phyloP scores from a whole-genome alignment of 495 filamentous ascomycete genomes.

The Penicillium arizonense region DNA sequence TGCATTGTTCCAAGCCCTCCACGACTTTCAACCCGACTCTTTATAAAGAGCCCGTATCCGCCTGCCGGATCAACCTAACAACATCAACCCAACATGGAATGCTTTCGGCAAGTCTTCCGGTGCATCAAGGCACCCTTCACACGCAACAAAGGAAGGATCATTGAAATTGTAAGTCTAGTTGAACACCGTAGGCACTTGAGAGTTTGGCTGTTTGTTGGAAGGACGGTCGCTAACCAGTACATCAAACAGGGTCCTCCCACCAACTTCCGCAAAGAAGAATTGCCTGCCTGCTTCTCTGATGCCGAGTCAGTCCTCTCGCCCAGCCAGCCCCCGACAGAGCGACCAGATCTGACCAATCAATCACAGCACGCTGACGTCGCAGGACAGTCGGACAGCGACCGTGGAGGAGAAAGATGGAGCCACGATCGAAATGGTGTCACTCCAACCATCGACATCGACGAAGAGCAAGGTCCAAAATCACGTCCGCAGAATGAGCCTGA shows the following conservation, averaged over 20 bases:
- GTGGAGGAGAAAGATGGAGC: constrained; percentile 33
- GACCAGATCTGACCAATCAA: constrained; percentile 30
- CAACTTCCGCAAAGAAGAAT: constrained; percentile 46
- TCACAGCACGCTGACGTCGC: constrained; percentile 40
- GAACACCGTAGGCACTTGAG: background rate
- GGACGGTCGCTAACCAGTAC: constrained; percentile 1
- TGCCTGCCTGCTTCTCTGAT: constrained; percentile 40
- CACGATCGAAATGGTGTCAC: constrained; percentile 24
- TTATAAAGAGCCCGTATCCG: constrained; percentile 10
- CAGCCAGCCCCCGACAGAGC: constrained; percentile 13
- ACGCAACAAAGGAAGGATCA: constrained; percentile 23
- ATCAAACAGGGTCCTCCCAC: constrained; percentile 39
- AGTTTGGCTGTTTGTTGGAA: background rate
- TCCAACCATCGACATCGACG: constrained; percentile 21
- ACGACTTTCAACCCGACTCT: background rate
- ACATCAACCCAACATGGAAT: constrained; percentile 28
- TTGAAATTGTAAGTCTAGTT: constrained; percentile 39
- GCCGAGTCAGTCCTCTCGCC: constrained; percentile 41
- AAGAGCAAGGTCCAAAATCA: constrained; percentile 33
- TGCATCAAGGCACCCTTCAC: constrained; percentile 38
- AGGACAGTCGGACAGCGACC: constrained; percentile 31
- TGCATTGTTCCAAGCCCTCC: background rate
- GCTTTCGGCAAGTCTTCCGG: constrained; percentile 39
- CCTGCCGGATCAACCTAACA: background rate
- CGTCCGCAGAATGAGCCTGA: constrained; percentile 34